Evolutionary conservation across 306 rosid genomes (phyloP), one percentile per base, ranked within the genome.

Genomic region (Cicer yamashitae): DNA sequence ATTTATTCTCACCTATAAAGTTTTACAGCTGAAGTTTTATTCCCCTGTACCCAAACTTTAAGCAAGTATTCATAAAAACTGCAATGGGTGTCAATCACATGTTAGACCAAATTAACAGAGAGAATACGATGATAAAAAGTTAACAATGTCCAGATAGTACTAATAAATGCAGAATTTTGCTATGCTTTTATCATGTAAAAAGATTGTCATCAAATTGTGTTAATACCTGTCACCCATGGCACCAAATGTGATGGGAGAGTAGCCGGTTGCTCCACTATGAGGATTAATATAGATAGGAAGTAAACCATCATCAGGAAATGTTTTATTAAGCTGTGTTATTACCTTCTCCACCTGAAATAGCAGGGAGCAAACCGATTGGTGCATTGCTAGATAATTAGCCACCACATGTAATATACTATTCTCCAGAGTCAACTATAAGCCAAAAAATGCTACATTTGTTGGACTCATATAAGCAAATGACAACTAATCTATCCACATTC

Each of bases 201-300:
- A 76, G 45, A 72, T 30, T 44, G 58, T 51, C 56, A 15, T 61
- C 20, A 20, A 46, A 80, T 74, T 72, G 60, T 25, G 71, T 47
- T 48, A 68, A 62, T 88, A 96, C 99, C 99, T 96, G 81, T 96
- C 99, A 60, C 99, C 99, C 98, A 96, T 96, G 74, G 99, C 99
- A 41, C 98, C 99, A 74, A 96, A 96, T 66, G 99, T 92, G 71
- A 89, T 79, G 51, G 93, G 83, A 54, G 97, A 87, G 84, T 84
- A 84, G 34, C 87, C 63, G 13, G 92, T 48, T 47, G 77, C 65
- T 75, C 97, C 99, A 52, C 84, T 87, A 12, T 67, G 73, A 61
- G 98, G 99, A 81, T 89, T 77, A 76, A 96, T 83, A 79, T 90
- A 92, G 71, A 96, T 92, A 56, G 98, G 99, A 82, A 96, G 96